phyloP scores from a whole-genome alignment of 2,329 filamentous ascomycete genomes.

The Stachybotrys echinatus region DNA sequence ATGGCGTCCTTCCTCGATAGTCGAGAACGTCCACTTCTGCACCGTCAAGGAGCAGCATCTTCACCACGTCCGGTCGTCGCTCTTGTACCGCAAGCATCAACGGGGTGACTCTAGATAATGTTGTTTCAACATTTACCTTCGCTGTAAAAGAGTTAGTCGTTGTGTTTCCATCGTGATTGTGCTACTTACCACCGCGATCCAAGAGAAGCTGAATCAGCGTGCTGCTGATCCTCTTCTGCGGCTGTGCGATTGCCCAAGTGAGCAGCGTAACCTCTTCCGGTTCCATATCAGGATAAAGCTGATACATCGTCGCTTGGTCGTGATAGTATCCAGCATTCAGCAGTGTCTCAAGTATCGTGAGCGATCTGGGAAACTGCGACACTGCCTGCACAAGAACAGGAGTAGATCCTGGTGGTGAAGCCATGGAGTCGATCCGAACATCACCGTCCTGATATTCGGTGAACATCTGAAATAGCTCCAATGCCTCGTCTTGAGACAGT shows the following conservation, averaged over 20 bases:
- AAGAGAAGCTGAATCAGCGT: conserved; percentile 52
- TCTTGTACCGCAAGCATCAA: conserved; percentile 55
- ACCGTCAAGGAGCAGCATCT: conserved; percentile 49
- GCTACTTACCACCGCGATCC: conserved; percentile 30
- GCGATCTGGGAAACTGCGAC: conserved; percentile 48
- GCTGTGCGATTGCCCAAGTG: conserved; percentile 57
- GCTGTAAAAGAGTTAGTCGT: conserved; percentile 27
- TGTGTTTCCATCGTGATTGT: background rate
- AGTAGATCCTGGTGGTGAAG: conserved; percentile 32
- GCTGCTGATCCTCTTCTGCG: conserved; percentile 58
- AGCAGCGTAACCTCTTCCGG: conserved; percentile 54
- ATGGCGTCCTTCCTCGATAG: conserved; percentile 50
- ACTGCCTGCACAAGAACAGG: conserved; percentile 50
- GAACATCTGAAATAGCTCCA: conserved; percentile 48
- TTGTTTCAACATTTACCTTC: conserved; percentile 52
- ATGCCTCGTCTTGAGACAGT: conserved; percentile 41
- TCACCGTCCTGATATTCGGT: conserved; percentile 42
- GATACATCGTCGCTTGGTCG: conserved; percentile 42
- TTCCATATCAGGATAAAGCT: conserved; percentile 38
- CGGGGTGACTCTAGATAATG: conserved; percentile 47
- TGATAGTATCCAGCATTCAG: conserved; percentile 55
- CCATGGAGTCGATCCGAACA: conserved; percentile 45
- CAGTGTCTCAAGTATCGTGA: conserved; percentile 44
- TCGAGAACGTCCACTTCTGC: conserved; percentile 57
- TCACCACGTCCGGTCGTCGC: conserved; percentile 52